Percentiles rank a stretch among this genome's conserved stretches.
phyloP scores from a whole-genome alignment of 108 stramenopile genomes.

The Cyclotella baltica region DNA sequence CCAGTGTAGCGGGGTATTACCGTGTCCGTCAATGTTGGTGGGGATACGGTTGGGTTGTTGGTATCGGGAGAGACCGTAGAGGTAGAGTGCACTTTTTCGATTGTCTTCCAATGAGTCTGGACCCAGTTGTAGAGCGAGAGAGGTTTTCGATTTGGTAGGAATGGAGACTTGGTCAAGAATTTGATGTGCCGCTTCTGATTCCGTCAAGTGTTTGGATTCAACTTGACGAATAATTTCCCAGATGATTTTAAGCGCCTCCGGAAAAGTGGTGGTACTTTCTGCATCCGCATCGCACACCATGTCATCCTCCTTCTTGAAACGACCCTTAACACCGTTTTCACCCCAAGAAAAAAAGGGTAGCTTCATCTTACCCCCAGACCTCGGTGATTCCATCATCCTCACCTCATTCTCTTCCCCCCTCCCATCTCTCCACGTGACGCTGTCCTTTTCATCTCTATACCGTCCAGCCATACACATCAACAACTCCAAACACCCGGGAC shows the following conservation, averaged over 20 bases:
- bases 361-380: slow-evolving; percentile 39
- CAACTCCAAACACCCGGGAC: slow-evolving; percentile 72
- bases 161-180: slow-evolving; percentile 53
- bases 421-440: too few relatives aligned
- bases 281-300: slow-evolving; percentile 16
- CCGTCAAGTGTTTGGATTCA: slow-evolving; percentile 52
- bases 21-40: slow-evolving; percentile 76
- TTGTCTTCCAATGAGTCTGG: too few relatives aligned
- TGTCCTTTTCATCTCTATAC: too few relatives aligned
- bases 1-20: slow-evolving; percentile 91
- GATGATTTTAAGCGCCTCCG: slow-evolving; percentile 40
- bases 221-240: slow-evolving; percentile 49
- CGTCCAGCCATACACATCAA: slow-evolving; percentile 69
- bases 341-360: slow-evolving; percentile 44
- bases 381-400: slow-evolving; percentile 13
- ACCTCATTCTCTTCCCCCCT: too few relatives aligned
- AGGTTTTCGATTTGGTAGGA: slow-evolving; percentile 48
- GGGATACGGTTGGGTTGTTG: slow-evolving; percentile 12
- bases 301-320: background rate
- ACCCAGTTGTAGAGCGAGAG: slow-evolving; percentile 50
- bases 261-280: slow-evolving; percentile 28
- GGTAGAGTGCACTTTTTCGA: background rate
- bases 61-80: slow-evolving; percentile 1
- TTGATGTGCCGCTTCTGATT: slow-evolving; percentile 61
- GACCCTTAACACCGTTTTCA: slow-evolving; percentile 2